These are phyloP conservation scores for Amylocystis lapponica DNA, from an alignment of 768 basidiomycete genomes.

Conservation along the genomic window DNA sequence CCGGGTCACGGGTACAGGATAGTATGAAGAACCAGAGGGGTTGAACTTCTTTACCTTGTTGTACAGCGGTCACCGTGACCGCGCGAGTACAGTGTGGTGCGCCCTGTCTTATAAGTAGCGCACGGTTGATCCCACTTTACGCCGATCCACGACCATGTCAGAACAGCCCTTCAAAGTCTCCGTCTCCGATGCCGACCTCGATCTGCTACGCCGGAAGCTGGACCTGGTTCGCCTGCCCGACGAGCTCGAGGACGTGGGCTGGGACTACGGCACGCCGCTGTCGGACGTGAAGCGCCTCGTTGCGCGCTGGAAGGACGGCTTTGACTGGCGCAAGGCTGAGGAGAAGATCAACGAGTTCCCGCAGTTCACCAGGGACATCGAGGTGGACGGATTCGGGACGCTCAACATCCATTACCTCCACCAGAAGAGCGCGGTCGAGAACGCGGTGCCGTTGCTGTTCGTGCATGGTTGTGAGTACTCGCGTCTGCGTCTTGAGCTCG, in stretches of 20 bases:
- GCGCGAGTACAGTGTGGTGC: no score
- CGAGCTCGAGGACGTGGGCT: slow-evolving; percentile 19
- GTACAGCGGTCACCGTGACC: no score
- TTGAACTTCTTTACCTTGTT: no score
- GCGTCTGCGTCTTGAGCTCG: no score
- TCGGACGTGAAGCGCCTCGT: slow-evolving; percentile 43
- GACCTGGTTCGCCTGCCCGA: slow-evolving; percentile 21
- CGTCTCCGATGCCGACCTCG: slow-evolving; percentile 17
- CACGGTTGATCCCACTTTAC: no score
- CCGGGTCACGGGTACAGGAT: no score
- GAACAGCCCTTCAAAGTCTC: slow-evolving; percentile 20
- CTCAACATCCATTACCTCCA: slow-evolving; percentile 54
- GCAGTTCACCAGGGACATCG: slow-evolving; percentile 50
- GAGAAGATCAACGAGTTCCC: slow-evolving; percentile 48
- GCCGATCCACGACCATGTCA: no score
- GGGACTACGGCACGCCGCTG: slow-evolving; percentile 36
- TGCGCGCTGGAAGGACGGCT: slow-evolving; percentile 45
- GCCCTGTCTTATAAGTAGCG: no score
- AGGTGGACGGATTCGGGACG: slow-evolving; percentile 39
- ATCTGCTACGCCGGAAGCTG: slow-evolving; percentile 19
- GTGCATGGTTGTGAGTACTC: slow-evolving; percentile 49
- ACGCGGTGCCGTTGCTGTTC: slow-evolving; percentile 55
- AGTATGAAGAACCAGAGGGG: no score
- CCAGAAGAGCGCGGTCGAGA: slow-evolving; percentile 20
- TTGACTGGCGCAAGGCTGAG: slow-evolving; percentile 55